Evolutionary conservation across 768 basidiomycete species (phyloP).

Genomic region (Phylloporus sp.): DNA sequence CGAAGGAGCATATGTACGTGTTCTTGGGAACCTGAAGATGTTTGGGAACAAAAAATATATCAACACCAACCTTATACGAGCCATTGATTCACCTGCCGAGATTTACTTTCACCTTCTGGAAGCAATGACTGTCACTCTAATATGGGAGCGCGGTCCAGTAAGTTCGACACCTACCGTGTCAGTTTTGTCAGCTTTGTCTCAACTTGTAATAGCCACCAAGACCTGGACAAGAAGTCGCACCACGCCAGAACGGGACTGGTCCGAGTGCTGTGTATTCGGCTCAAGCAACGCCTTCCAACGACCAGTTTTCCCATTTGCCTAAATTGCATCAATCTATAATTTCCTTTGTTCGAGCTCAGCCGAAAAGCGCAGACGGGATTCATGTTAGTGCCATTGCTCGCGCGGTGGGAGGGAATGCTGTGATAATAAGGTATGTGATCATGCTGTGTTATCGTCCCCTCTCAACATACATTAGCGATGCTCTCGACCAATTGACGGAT

Average conservation of each 20-base stretch:
- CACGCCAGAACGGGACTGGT: constrained; percentile 9
- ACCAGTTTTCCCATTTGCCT: constrained; percentile 54
- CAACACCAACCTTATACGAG: constrained; percentile 69
- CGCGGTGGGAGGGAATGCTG: constrained; percentile 52
- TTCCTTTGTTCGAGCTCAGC: constrained; percentile 50
- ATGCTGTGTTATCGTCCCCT: not conserved
- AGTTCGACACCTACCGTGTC: constrained; percentile 18
- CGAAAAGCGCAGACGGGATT: constrained; percentile 56
- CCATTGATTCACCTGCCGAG: constrained; percentile 67
- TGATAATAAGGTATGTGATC: constrained; percentile 53
- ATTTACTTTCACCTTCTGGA: constrained; percentile 80
- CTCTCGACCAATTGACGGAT: constrained; percentile 72
- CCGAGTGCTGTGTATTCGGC: constrained; percentile 42
- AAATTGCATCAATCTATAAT: constrained; percentile 60
- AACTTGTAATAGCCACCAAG: constrained; percentile 28
- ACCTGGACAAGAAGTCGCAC: constrained; percentile 23
- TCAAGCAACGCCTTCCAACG: constrained; percentile 31
- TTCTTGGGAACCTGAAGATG: constrained; percentile 75
- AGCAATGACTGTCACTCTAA: constrained; percentile 61
- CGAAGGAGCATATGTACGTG: constrained; percentile 71
- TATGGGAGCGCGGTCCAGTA: constrained; percentile 63
- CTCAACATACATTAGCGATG: constrained; percentile 45
- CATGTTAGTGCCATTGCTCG: constrained; percentile 71
- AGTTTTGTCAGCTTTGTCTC: not conserved
- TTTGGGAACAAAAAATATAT: constrained; percentile 82